Evolutionary conservation across 768 basidiomycete species (phyloP).

Genomic region (Tylopilus rubrobrunneus): DNA sequence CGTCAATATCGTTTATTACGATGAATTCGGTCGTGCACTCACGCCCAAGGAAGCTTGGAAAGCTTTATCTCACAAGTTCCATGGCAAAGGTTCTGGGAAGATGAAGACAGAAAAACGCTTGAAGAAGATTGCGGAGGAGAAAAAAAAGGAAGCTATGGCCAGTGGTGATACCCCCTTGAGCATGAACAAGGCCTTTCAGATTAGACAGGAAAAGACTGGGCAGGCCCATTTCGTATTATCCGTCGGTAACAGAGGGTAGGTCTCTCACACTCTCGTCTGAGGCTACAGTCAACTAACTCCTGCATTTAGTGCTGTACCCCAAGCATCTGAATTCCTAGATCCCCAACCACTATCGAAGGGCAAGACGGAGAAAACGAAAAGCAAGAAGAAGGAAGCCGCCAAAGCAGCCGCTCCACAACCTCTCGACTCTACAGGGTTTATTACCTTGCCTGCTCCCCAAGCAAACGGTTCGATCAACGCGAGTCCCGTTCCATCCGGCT

Average conservation of each 20-base stretch:
- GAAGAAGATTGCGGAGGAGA: conserved; percentile 97
- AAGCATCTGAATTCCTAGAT: conserved; percentile 76
- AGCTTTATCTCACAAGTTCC: conserved; percentile 95
- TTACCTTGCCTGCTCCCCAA: conserved; percentile 64
- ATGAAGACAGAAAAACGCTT: conserved; percentile 96
- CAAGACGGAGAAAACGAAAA: conserved; percentile 78
- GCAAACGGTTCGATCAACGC: conserved; percentile 37
- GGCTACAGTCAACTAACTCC: conserved; percentile 2
- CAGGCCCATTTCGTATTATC: conserved; percentile 96
- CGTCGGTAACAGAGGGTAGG: conserved; percentile 88
- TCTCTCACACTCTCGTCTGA: conserved; percentile 2
- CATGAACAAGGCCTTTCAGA: conserved; percentile 92
- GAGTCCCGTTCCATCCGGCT: conserved; percentile 44
- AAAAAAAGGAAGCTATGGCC: conserved; percentile 89
- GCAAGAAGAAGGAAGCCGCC: conserved; percentile 67
- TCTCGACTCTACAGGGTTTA: conserved; percentile 57
- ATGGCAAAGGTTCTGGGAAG: conserved; percentile 94
- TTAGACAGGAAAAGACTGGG: conserved; percentile 89
- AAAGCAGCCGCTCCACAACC: conserved; percentile 45
- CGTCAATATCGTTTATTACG: conserved; percentile 93
- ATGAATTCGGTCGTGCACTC: conserved; percentile 86
- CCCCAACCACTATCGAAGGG: conserved; percentile 77
- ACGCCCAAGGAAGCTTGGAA: conserved; percentile 99
- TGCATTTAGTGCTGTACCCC: conserved; percentile 72
- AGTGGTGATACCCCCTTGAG: conserved; percentile 95